Evolutionary conservation across 257 asterid genomes (phyloP).

Genomic region (Scutellaria minor): DNA sequence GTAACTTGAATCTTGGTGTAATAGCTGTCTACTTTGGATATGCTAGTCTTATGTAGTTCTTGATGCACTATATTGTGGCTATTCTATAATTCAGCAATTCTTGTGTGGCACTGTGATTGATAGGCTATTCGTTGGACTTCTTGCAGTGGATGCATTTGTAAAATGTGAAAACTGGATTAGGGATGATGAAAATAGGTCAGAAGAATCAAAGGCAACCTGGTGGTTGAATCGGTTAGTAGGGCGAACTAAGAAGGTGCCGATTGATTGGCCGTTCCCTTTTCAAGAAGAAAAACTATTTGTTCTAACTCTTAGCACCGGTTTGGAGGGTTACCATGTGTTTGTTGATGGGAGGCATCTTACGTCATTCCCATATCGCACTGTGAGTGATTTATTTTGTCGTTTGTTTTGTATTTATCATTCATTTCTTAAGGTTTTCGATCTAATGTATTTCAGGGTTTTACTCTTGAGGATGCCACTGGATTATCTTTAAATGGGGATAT

Average conservation of each 20-base stretch:
- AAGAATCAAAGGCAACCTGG: slow-evolving; percentile 62
- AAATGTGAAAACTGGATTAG: slow-evolving; percentile 81
- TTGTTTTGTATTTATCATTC: background rate
- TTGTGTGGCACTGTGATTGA: slow-evolving; percentile 5
- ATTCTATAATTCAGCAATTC: background rate
- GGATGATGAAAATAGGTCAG: slow-evolving; percentile 54
- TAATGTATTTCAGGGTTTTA: slow-evolving; percentile 62
- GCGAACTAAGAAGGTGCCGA: slow-evolving; percentile 54
- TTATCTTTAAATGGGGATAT: slow-evolving; percentile 71
- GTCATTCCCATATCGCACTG: slow-evolving; percentile 84
- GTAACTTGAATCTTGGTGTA: background rate
- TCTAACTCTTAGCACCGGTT: slow-evolving; percentile 79
- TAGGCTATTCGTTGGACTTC: slow-evolving; percentile 22
- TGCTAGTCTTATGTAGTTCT: background rate
- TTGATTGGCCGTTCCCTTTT: slow-evolving; percentile 87
- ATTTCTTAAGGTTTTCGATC: slow-evolving; percentile 12
- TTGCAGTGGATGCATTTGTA: slow-evolving; percentile 74
- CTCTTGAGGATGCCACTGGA: slow-evolving; percentile 94
- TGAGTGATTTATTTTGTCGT: slow-evolving; percentile 40
- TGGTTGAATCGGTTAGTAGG: slow-evolving; percentile 74
- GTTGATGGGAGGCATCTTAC: slow-evolving; percentile 90
- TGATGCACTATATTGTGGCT: background rate
- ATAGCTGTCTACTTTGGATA: too few relatives aligned
- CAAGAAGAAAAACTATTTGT: slow-evolving; percentile 72
- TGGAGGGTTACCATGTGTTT: slow-evolving; percentile 82